A percentile compares a stretch with the other conserved stretches of the same genome.
Evolutionary conservation across 2,329 filamentous ascomycete genomes (phyloP).

Genomic region (Trichoderma lentiforme): DNA sequence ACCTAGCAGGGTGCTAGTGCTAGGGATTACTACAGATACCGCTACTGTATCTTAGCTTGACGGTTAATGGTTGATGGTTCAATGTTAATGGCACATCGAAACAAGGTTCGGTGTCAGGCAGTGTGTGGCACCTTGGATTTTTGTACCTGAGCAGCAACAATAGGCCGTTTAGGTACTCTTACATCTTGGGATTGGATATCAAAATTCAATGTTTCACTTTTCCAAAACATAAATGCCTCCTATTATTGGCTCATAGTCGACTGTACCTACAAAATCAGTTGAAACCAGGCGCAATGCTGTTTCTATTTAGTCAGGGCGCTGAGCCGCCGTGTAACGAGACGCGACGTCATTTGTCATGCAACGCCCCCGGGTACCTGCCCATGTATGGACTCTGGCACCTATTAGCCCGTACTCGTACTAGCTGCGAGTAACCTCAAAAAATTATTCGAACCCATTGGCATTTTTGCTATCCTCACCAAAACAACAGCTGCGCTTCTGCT

Average conservation of each 20-base stretch:
- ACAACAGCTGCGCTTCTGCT: neutral
- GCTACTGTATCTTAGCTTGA: neutral
- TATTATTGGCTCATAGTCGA: neutral
- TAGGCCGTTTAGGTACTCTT: no score
- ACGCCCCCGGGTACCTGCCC: neutral
- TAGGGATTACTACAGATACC: neutral
- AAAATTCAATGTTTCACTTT: neutral
- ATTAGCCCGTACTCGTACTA: neutral
- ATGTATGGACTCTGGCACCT: neutral
- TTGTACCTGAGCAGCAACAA: neutral
- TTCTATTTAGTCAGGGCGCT: neutral
- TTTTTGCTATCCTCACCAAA: neutral
- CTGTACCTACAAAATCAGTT: neutral
- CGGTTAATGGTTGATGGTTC: neutral
- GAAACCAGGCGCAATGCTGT: neutral
- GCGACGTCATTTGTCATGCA: constrained; percentile 15
- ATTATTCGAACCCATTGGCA: neutral
- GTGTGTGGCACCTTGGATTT: neutral
- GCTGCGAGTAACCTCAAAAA: constrained; percentile 1
- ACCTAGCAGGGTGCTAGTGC: neutral
- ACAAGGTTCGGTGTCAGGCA: neutral
- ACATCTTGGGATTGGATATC: neutral
- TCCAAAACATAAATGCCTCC: neutral
- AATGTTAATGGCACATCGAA: neutral
- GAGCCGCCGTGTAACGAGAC: neutral